A percentile compares a stretch with the other conserved stretches of the same genome.
Conservation (phyloP, 192 early-diverging fungal genomes). For the Oehlia diaphana region DNA sequence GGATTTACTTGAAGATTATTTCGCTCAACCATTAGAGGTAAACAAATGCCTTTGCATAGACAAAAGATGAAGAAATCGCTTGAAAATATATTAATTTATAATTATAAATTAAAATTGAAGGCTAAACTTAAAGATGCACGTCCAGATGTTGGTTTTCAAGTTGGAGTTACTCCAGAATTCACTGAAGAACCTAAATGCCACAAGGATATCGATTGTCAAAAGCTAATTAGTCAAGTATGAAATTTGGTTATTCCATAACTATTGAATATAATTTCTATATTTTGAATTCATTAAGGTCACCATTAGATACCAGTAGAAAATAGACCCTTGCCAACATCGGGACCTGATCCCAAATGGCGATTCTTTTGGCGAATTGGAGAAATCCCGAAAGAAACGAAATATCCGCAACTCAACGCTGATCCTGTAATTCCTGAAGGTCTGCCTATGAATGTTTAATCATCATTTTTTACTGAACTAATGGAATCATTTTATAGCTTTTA, state of each 20-base stretch:
- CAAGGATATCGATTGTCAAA: conserved; percentile 56
- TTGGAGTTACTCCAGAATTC: conserved; percentile 65
- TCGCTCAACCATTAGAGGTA: conserved; percentile 55
- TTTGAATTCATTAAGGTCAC: background rate
- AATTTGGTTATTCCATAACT: background rate
- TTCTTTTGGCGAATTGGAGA: conserved; percentile 71
- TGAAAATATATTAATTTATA: background rate
- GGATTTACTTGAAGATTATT: conserved; percentile 75
- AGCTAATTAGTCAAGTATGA: conserved; percentile 48
- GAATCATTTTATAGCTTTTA: conserved; percentile 50
- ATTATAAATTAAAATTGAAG: background rate
- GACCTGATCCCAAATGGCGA: conserved; percentile 72
- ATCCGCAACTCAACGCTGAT: conserved; percentile 60
- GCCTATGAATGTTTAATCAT: background rate
- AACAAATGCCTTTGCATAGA: background rate
- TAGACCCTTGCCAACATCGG: conserved; percentile 55
- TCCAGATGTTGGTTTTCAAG: conserved; percentile 58
- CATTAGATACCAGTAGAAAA: conserved; percentile 51
- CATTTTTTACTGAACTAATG: background rate
- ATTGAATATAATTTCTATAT: background rate
- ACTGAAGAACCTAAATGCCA: conserved; percentile 68
- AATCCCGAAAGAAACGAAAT: conserved; percentile 54
- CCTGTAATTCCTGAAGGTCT: conserved; percentile 62
- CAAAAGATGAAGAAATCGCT: background rate
- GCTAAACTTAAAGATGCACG: conserved; percentile 62